phyloP scores from a whole-genome alignment of 2,329 filamentous ascomycete genomes.

The Fusarium pseudonygamai region DNA sequence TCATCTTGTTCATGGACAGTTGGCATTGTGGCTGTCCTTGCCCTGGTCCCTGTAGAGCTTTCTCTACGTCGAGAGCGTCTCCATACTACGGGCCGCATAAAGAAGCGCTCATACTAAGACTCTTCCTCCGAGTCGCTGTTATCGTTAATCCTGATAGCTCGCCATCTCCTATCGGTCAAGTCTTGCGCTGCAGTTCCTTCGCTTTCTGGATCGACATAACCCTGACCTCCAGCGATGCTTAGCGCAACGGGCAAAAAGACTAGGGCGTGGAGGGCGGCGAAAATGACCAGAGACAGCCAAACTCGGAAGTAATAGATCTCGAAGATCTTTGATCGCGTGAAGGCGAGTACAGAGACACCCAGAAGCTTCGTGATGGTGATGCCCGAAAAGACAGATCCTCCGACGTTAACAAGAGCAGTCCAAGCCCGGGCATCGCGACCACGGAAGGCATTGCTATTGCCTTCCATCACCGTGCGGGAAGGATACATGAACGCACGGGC shows the following conservation, averaged over 20 bases:
- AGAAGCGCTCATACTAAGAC: constrained; percentile 46
- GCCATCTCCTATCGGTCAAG: constrained; percentile 79
- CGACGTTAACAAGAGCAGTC: constrained; percentile 94
- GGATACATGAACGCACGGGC: constrained; percentile 97
- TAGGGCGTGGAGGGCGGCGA: constrained; percentile 88
- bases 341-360: constrained; percentile 90
- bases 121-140: constrained; percentile 78
- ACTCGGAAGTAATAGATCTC: constrained; percentile 99
- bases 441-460: constrained; percentile 78
- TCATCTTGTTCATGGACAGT: neutral
- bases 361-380: constrained; percentile 97
- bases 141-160: constrained; percentile 80
- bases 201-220: constrained; percentile 87
- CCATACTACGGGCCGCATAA: neutral
- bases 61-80: neutral
- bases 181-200: constrained; percentile 93
- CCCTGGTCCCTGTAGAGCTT: neutral
- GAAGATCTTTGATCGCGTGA: constrained; percentile 97
- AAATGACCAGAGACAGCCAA: constrained; percentile 90
- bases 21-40: neutral
- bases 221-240: constrained; percentile 84
- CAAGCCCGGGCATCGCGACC: constrained; percentile 87
- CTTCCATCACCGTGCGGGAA: constrained; percentile 80
- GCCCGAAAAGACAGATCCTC: constrained; percentile 91
- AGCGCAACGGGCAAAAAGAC: constrained; percentile 92